Conservation (phyloP, 495 filamentous ascomycete genomes). For the Penicillium verhagenii region DNA sequence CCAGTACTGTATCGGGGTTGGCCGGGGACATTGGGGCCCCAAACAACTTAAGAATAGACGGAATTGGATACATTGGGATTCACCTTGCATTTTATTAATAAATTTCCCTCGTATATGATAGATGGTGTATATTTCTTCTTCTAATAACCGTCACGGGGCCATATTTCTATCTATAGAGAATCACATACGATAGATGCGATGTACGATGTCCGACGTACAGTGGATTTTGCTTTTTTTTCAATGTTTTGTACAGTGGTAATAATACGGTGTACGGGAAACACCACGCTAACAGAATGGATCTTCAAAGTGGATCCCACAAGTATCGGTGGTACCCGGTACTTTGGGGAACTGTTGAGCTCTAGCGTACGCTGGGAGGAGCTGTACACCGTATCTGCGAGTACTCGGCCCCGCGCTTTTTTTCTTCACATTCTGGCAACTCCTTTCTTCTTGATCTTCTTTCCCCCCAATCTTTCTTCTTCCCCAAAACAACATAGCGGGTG, state of each 20-base stretch:
- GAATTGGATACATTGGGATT: too few species aligned
- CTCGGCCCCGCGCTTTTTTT: slow-evolving; percentile 30
- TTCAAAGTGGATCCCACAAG: slow-evolving; percentile 4
- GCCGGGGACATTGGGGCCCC: neutral
- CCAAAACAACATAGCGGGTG: slow-evolving; percentile 12
- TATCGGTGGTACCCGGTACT: slow-evolving; percentile 29
- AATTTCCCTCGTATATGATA: too few species aligned
- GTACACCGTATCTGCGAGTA: slow-evolving; percentile 37
- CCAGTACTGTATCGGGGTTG: neutral
- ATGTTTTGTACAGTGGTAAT: neutral
- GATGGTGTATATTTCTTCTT: too few species aligned
- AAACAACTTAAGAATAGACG: neutral
- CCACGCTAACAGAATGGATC: neutral
- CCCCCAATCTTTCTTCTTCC: slow-evolving; percentile 16
- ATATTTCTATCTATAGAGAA: neutral
- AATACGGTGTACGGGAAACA: neutral
- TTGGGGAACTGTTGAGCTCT: slow-evolving; percentile 30
- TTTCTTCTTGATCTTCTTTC: slow-evolving; percentile 18
- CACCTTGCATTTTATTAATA: too few species aligned
- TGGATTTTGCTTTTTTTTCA: too few species aligned
- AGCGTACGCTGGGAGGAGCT: slow-evolving; percentile 23
- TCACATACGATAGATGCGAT: neutral
- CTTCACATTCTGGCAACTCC: slow-evolving; percentile 18
- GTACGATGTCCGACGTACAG: neutral
- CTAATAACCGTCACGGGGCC: neutral